Percentiles rank a stretch among this genome's conserved stretches.
Conservation (phyloP, 1,139 yeast species). For the Geotrichum histeridarum region DNA sequence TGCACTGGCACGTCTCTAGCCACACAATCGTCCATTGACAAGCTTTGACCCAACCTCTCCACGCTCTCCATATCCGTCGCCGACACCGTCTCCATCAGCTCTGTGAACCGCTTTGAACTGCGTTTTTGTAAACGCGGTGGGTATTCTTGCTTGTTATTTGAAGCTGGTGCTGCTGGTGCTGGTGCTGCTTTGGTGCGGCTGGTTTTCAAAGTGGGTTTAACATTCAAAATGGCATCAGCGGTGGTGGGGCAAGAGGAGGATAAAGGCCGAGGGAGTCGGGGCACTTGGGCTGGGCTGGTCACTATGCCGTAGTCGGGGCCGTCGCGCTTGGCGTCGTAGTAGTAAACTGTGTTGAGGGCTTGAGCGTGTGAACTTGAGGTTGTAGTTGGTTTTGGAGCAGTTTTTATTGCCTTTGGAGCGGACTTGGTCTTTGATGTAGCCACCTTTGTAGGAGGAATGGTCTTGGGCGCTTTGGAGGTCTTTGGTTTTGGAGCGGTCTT, state of each 20-base stretch:
- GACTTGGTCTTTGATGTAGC: not conserved
- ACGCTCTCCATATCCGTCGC: not conserved
- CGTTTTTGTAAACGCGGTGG: not conserved
- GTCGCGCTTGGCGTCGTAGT: constrained; percentile 11
- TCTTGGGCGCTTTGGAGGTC: not conserved
- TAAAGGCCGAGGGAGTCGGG: not conserved
- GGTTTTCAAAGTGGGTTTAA: too few species aligned
- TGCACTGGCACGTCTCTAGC: not conserved
- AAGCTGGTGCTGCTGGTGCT: too few species aligned
- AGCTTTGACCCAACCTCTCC: not conserved
- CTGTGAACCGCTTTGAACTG: not conserved
- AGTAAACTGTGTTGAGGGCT: not conserved
- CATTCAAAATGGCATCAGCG: too few species aligned
- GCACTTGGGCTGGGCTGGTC: not conserved
- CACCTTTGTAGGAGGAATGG: not conserved
- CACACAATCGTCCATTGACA: not conserved
- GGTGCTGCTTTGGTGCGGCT: too few species aligned
- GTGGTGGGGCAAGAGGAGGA: too few species aligned
- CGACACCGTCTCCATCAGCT: not conserved
- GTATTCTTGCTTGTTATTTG: too few species aligned
- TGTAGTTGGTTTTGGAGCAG: not conserved
- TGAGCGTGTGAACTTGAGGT: not conserved
- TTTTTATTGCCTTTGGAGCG: not conserved
- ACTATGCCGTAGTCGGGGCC: constrained; percentile 14
- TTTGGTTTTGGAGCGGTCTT: not conserved